These are phyloP conservation scores for Cutaneotrichosporon cavernicola DNA, from an alignment of 1,284 basidiomycete species.

Conservation along the genomic window DNA sequence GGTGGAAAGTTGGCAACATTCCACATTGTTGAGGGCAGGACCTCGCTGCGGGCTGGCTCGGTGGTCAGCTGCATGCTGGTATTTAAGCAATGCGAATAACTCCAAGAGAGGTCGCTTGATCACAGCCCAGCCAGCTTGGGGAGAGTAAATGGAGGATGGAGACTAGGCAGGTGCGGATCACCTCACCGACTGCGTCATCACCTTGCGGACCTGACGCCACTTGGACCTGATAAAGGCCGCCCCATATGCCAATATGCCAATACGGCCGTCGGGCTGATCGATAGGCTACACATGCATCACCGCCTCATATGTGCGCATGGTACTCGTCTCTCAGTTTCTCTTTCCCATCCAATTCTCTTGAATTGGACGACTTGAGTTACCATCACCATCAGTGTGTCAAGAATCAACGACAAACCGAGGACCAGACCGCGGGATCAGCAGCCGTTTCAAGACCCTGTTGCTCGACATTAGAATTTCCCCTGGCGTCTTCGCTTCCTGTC, in stretches of 20 bases:
- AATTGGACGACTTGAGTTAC: too few species aligned
- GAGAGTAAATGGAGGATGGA: neutral
- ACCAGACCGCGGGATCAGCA: neutral
- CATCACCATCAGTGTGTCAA: neutral
- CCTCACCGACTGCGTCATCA: neutral
- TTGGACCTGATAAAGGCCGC: neutral
- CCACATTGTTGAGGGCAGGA: too few species aligned
- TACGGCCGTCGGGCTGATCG: neutral
- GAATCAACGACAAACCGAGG: neutral
- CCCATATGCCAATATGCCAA: neutral
- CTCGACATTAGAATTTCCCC: constrained; percentile 1
- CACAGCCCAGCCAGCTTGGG: too few species aligned
- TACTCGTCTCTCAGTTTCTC: neutral
- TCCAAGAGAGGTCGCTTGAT: too few species aligned
- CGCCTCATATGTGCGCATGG: neutral
- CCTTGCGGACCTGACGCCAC: neutral
- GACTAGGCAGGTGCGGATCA: neutral
- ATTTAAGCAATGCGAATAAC: too few species aligned
- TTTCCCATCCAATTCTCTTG: neutral
- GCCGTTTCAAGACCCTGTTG: neutral
- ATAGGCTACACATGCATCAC: neutral
- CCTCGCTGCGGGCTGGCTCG: too few species aligned
- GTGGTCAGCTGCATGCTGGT: too few species aligned
- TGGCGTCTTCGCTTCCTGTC: neutral
- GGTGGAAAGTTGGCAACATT: too few species aligned